A percentile compares a stretch with the other conserved stretches of the same genome.
Conservation (phyloP, 345 rosid genomes). For the Cardamine resedifolia region DNA sequence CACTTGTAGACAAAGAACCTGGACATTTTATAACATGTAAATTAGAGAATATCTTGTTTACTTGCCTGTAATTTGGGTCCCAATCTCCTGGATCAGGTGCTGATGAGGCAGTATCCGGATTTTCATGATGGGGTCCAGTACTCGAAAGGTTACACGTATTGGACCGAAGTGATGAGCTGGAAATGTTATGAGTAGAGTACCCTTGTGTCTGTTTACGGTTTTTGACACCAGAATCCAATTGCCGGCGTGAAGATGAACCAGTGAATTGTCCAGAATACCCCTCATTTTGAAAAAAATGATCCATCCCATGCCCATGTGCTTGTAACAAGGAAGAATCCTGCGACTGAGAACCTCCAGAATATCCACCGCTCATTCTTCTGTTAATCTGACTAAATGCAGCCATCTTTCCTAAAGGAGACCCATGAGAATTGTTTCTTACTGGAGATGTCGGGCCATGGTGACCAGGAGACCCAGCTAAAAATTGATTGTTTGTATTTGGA, state of each 20-base stretch:
- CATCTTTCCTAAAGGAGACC: conserved; percentile 90
- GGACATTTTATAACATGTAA: conserved; percentile 6
- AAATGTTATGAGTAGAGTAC: conserved; percentile 51
- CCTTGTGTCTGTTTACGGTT: conserved; percentile 64
- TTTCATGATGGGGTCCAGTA: conserved; percentile 50
- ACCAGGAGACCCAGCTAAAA: conserved; percentile 81
- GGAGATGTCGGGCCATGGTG: conserved; percentile 97
- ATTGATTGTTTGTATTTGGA: conserved; percentile 69
- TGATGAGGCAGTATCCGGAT: conserved; percentile 52
- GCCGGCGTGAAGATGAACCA: conserved; percentile 56
- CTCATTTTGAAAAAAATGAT: conserved; percentile 57
- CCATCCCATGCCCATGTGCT: conserved; percentile 67
- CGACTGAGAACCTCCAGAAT: conserved; percentile 68
- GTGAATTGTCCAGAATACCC: conserved; percentile 50
- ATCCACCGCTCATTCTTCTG: conserved; percentile 79
- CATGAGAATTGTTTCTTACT: conserved; percentile 82
- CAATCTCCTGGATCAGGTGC: conserved; percentile 96
- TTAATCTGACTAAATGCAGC: conserved; percentile 75
- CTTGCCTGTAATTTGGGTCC: conserved; percentile 98
- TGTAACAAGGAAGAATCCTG: conserved; percentile 62
- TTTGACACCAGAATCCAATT: conserved; percentile 46
- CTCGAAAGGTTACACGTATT: conserved; percentile 44
- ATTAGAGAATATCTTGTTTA: conserved; percentile 13
- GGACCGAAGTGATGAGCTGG: conserved; percentile 49
- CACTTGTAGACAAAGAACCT: conserved; percentile 11